A percentile compares a stretch with the other conserved stretches of the same genome.
Conservation (phyloP, 1,284 basidiomycete species). For the Papiliotrema laurentii region DNA sequence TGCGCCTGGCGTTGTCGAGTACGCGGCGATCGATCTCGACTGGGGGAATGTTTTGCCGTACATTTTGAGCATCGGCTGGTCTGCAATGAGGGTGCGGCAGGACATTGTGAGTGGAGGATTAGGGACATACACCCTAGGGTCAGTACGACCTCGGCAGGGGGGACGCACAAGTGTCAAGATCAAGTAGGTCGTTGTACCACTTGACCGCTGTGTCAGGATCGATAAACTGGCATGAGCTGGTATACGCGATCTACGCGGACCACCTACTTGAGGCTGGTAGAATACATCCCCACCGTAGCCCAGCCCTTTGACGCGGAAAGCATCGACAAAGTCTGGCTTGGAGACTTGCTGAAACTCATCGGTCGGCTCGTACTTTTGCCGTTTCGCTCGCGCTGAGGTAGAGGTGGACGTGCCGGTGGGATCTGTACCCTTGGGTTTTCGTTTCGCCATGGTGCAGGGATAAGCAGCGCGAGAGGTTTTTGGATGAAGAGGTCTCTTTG, state of each 20-base stretch:
- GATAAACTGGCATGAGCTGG: slow-evolving; percentile 40
- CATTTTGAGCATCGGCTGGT: slow-evolving; percentile 54
- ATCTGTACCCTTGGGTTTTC: neutral
- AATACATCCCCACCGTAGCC: slow-evolving; percentile 45
- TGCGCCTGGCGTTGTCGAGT: slow-evolving; percentile 47
- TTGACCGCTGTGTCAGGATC: slow-evolving; percentile 30
- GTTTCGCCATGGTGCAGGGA: neutral
- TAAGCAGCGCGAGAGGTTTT: too few species aligned
- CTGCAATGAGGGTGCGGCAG: slow-evolving; percentile 9
- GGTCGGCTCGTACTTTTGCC: slow-evolving; percentile 1
- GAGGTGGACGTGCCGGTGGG: neutral
- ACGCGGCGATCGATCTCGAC: slow-evolving; percentile 52
- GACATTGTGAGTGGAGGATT: too few species aligned
- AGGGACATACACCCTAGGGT: slow-evolving; percentile 33
- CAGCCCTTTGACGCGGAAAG: slow-evolving; percentile 23
- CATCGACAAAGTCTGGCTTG: slow-evolving; percentile 18
- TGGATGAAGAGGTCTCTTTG: too few species aligned
- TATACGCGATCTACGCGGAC: neutral
- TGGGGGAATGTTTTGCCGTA: slow-evolving; percentile 54
- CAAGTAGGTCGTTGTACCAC: slow-evolving; percentile 48
- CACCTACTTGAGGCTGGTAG: slow-evolving; percentile 46
- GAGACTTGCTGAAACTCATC: slow-evolving; percentile 37
- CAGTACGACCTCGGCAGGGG: neutral
- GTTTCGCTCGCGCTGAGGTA: neutral
- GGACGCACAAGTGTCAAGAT: slow-evolving; percentile 48